Conservation (phyloP, 305 asterid genomes). For the Rubia peregrina region DNA sequence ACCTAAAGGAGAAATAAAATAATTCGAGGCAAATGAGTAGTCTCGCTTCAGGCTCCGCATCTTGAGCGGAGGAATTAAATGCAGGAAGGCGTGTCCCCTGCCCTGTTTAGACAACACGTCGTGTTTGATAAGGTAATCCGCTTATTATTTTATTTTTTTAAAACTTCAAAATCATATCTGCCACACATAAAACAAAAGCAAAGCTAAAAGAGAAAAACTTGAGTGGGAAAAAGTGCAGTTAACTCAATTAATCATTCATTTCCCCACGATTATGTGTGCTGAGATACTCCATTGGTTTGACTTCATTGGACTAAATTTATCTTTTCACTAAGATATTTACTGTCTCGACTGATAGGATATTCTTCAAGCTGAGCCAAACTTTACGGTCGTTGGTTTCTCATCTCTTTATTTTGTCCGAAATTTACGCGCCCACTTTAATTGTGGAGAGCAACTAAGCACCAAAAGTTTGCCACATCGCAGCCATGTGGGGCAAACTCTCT, state of each 20-base stretch:
- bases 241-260: background rate
- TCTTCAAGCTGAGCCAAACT: background rate
- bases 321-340: background rate
- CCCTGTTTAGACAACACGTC: background rate
- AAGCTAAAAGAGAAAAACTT: no score
- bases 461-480: slow-evolving; percentile 14
- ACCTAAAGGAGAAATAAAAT: background rate
- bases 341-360: background rate
- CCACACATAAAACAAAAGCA: no score
- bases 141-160: no score
- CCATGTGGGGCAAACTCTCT: background rate
- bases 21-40: background rate
- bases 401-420: slow-evolving; percentile 28
- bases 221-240: background rate
- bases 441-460: slow-evolving; percentile 7
- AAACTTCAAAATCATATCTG: no score
- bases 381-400: background rate
- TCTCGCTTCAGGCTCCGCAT: slow-evolving; percentile 21
- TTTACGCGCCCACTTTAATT: slow-evolving; percentile 26
- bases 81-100: slow-evolving; percentile 22
- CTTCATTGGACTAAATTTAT: background rate
- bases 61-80: slow-evolving; percentile 31
- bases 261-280: background rate
- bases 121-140: background rate
- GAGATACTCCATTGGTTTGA: background rate